phyloP scores from a whole-genome alignment of 352 stramenopile species.

The Pythium dissimile region DNA sequence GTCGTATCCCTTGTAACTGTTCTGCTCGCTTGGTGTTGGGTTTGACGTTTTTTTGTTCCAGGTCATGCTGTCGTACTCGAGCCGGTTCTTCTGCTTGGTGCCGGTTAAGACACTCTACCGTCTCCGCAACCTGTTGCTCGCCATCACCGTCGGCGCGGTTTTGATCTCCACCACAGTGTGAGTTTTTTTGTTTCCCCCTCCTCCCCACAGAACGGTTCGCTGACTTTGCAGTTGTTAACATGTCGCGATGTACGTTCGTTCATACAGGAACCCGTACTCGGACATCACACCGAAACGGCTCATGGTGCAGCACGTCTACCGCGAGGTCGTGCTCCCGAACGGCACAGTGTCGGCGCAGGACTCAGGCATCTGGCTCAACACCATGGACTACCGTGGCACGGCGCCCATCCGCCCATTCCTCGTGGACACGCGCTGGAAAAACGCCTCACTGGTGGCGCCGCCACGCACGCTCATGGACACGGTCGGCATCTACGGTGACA shows the following conservation, averaged over 20 bases:
- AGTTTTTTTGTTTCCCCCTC: background rate
- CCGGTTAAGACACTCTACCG: constrained; percentile 31
- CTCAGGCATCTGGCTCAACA: constrained; percentile 67
- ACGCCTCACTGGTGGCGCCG: constrained; percentile 32
- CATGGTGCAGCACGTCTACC: constrained; percentile 67
- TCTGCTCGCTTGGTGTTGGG: background rate
- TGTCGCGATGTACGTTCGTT: too few relatives aligned
- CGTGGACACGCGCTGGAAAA: constrained; percentile 44
- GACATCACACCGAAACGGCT: constrained; percentile 64
- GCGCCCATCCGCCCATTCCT: constrained; percentile 49
- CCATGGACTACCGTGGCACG: constrained; percentile 60
- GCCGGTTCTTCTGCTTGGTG: constrained; percentile 74
- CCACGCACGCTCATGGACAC: constrained; percentile 36
- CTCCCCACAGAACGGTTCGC: background rate
- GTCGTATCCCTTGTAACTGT: background rate
- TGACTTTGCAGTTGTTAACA: too few relatives aligned
- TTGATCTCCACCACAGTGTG: constrained; percentile 54
- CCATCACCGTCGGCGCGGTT: constrained; percentile 34
- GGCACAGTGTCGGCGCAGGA: constrained; percentile 42
- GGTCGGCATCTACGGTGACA: constrained; percentile 60
- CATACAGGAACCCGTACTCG: constrained; percentile 69
- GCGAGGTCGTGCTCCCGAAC: constrained; percentile 41
- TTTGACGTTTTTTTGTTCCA: background rate
- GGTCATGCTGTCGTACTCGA: constrained; percentile 44
- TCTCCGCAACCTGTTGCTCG: constrained; percentile 37